Evolutionary conservation across 2,329 filamentous ascomycete genomes (phyloP).

Genomic region (Fusarium cyanostomum): DNA sequence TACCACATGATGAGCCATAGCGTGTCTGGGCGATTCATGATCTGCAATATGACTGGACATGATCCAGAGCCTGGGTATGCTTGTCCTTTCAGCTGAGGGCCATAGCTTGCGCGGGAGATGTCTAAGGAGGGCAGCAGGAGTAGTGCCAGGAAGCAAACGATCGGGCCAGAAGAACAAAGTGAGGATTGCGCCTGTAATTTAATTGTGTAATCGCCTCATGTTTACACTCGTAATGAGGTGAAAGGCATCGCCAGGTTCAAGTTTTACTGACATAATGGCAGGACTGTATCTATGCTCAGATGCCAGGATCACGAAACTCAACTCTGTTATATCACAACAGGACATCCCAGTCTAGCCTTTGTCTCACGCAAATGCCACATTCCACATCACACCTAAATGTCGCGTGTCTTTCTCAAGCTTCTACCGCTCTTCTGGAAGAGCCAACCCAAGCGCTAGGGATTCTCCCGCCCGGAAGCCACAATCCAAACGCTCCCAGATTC

Average conservation of each 20-base stretch:
- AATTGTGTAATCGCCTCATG: constrained; percentile 3
- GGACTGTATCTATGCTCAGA: not conserved
- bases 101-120: not conserved
- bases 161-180: not conserved
- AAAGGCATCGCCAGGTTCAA: not conserved
- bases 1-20: not conserved
- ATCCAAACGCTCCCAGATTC: not conserved
- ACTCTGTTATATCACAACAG: not conserved
- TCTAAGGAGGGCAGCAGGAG: not conserved
- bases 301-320: not conserved
- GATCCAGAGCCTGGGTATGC: not conserved
- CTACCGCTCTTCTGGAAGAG: constrained; percentile 29
- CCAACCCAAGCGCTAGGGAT: not conserved
- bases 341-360: not conserved
- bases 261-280: not conserved
- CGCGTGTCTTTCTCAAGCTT: not conserved
- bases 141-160: not conserved
- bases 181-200: not conserved
- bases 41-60: not conserved
- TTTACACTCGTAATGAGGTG: not conserved
- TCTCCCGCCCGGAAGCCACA: constrained; percentile 4
- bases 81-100: not conserved
- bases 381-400: not conserved
- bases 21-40: not conserved
- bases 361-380: not conserved